Evolutionary conservation across 2,329 filamentous ascomycete genomes (phyloP).

Genomic region (Geosmithia morbida): DNA sequence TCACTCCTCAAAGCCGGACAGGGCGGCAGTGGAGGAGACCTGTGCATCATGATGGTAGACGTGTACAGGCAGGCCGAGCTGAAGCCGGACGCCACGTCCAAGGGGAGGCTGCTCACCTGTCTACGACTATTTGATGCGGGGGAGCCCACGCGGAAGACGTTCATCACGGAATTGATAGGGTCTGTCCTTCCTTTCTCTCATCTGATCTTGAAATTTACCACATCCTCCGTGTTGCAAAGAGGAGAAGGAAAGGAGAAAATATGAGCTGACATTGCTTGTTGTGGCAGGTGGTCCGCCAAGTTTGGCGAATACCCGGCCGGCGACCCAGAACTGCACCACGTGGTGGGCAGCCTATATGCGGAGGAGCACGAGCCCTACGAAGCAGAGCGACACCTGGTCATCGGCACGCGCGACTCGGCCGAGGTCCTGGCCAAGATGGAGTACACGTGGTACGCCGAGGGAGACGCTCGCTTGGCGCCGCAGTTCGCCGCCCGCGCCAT

Average conservation of each 20-base stretch:
- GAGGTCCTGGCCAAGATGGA: constrained; percentile 70
- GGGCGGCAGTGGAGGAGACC: constrained; percentile 80
- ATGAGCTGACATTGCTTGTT: neutral
- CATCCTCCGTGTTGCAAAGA: too few species aligned
- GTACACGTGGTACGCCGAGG: constrained; percentile 85
- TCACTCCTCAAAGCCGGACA: constrained; percentile 85
- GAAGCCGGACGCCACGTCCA: constrained; percentile 58
- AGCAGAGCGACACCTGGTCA: constrained; percentile 75
- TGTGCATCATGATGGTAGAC: constrained; percentile 77
- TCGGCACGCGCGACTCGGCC: constrained; percentile 81
- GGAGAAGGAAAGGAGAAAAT: too few species aligned
- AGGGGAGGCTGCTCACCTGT: constrained; percentile 63
- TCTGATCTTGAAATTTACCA: too few species aligned
- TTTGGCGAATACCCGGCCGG: constrained; percentile 79
- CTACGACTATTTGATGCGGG: constrained; percentile 66
- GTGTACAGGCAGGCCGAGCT: constrained; percentile 81
- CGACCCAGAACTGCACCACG: constrained; percentile 89
- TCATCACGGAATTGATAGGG: constrained; percentile 72
- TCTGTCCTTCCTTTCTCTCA: constrained; percentile 23
- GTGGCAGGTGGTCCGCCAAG: constrained; percentile 70
- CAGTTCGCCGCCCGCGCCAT: constrained; percentile 77
- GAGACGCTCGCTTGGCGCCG: constrained; percentile 76
- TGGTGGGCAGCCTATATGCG: constrained; percentile 76
- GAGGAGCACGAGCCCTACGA: constrained; percentile 88
- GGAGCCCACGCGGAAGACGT: constrained; percentile 88